phyloP scores from a whole-genome alignment of 495 filamentous ascomycete genomes.

The Lichina pygmaea region DNA sequence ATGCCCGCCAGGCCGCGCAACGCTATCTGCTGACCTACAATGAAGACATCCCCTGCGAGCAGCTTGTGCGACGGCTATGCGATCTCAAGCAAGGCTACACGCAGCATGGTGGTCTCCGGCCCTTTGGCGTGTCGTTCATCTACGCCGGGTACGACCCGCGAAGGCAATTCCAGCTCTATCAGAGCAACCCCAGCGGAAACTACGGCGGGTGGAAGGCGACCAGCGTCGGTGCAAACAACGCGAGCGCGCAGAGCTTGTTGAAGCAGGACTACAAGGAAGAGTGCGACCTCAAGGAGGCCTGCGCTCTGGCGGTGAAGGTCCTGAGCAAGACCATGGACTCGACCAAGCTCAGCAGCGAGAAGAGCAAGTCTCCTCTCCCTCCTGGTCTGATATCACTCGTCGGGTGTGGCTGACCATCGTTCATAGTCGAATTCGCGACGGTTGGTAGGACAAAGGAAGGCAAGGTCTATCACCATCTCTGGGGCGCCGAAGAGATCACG shows the following conservation, averaged over 20 bases:
- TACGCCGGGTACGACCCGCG: conserved; percentile 93
- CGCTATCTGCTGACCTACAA: conserved; percentile 96
- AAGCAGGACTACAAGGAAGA: conserved; percentile 99
- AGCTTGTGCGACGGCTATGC: conserved; percentile 87
- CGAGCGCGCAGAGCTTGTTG: conserved; percentile 83
- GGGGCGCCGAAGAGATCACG: conserved; percentile 92
- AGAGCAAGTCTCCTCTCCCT: conserved; percentile 35
- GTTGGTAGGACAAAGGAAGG: conserved; percentile 85
- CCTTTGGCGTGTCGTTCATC: conserved; percentile 98
- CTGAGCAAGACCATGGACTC: conserved; percentile 99
- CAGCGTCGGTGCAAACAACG: conserved; percentile 92
- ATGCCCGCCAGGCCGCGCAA: conserved; percentile 87
- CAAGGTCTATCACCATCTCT: conserved; percentile 92
- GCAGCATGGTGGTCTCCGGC: conserved; percentile 89
- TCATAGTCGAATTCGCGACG: conserved; percentile 84
- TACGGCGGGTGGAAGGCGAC: conserved; percentile 99
- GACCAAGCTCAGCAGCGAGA: conserved; percentile 93
- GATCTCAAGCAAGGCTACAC: conserved; percentile 99
- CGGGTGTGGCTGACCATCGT: background rate
- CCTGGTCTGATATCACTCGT: background rate
- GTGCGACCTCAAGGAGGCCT: conserved; percentile 83
- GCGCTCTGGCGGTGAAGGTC: conserved; percentile 93
- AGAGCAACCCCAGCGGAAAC: conserved; percentile 98
- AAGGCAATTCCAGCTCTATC: conserved; percentile 93
- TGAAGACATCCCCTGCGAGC: conserved; percentile 97